Evolutionary conservation across 805 yeast species (phyloP).

Genomic region (Yamadazyma laniorum): DNA sequence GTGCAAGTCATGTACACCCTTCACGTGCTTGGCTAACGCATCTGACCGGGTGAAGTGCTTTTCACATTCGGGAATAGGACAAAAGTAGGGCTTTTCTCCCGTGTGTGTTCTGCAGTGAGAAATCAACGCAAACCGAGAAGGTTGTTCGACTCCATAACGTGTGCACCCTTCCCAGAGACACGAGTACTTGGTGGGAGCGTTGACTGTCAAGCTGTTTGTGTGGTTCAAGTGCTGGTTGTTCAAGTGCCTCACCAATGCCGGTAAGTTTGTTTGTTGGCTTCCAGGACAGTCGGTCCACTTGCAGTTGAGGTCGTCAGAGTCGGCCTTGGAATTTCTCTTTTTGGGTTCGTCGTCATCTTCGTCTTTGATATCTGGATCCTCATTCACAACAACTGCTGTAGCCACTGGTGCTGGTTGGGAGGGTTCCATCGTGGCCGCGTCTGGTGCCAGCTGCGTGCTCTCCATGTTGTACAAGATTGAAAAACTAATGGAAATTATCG

Average conservation of each 20-base stretch:
- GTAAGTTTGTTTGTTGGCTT: constrained; percentile 18
- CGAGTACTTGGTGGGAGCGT: constrained; percentile 30
- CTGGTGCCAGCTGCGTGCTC: no score
- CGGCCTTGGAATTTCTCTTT: constrained; percentile 1
- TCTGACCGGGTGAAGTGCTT: constrained; percentile 58
- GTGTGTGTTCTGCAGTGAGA: constrained; percentile 67
- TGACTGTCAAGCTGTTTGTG: constrained; percentile 8
- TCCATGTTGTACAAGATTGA: no score
- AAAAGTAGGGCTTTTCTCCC: constrained; percentile 63
- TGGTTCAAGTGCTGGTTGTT: constrained; percentile 21
- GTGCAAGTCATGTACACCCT: constrained; percentile 57
- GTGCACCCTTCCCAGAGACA: constrained; percentile 66
- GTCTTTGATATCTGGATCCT: constrained; percentile 2
- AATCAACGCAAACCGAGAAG: constrained; percentile 55
- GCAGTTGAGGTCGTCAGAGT: constrained; percentile 17
- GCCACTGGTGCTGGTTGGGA: neutral
- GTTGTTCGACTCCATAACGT: constrained; percentile 49
- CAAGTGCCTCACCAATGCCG: constrained; percentile 33
- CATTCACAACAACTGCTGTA: neutral
- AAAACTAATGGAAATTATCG: no score
- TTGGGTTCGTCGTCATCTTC: constrained; percentile 7
- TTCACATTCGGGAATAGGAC: constrained; percentile 66
- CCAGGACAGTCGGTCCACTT: constrained; percentile 32
- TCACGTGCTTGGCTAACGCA: constrained; percentile 62
- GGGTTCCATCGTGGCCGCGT: neutral